Percentiles rank a stretch among this genome's conserved stretches.
Conservation (phyloP, 306 rosid genomes). For the Citrullus colocynthis region DNA sequence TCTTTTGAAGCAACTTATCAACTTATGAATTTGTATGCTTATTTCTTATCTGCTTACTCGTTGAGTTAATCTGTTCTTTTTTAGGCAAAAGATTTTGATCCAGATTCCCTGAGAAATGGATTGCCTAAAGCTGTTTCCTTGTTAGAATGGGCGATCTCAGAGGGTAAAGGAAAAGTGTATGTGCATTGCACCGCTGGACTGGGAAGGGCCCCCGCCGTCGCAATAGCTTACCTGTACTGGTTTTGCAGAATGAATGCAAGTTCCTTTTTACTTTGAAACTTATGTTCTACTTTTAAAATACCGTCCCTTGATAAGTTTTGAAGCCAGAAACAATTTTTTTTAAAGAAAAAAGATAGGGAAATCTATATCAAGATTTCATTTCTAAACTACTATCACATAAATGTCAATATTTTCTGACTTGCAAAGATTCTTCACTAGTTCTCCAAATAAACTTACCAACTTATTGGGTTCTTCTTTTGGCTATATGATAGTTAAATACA, state of each 20-base stretch:
- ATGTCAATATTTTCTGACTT: background rate
- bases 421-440: background rate
- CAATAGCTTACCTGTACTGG: constrained; percentile 87
- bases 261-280: constrained; percentile 2
- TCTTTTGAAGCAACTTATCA: background rate
- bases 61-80: background rate
- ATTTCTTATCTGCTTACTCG: background rate
- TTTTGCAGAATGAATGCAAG: constrained; percentile 66
- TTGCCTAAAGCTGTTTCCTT: constrained; percentile 89
- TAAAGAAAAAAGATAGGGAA: background rate
- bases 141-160: constrained; percentile 71
- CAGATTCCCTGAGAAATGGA: constrained; percentile 57
- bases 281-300: background rate
- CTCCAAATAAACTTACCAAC: background rate
- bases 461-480: constrained; percentile 6
- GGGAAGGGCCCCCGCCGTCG: constrained; percentile 92
- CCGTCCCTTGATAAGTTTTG: constrained; percentile 2
- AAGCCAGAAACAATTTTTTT: background rate
- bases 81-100: constrained; percentile 87
- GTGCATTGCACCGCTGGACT: constrained; percentile 92
- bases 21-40: background rate
- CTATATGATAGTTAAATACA: constrained; percentile 40
- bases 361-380: background rate
- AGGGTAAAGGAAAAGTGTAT: constrained; percentile 70
- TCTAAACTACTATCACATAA: background rate